These are phyloP conservation scores for Neoboletus subvelutipes DNA, from an alignment of 768 basidiomycete species.

Conservation along the genomic window DNA sequence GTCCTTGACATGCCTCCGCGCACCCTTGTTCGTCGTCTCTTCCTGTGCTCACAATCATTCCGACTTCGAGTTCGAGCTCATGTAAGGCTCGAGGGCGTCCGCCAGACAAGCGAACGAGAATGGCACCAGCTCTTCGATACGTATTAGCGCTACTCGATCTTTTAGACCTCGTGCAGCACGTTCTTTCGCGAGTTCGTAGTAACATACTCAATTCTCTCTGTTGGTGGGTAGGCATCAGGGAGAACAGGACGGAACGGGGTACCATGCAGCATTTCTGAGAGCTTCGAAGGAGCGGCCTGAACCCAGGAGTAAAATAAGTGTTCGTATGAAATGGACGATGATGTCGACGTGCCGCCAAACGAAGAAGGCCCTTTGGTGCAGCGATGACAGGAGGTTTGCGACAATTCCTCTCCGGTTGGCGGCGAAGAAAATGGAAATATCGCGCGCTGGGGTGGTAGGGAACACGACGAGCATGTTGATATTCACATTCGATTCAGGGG, in stretches of 20 bases:
- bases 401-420: no score
- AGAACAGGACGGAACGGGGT: conserved; percentile 71
- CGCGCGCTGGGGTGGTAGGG: conserved; percentile 91
- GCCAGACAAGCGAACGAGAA: conserved; percentile 72
- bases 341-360: conserved; percentile 58
- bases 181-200: conserved; percentile 81
- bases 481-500: conserved; percentile 36
- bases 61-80: conserved; percentile 36
- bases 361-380: conserved; percentile 79
- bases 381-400: conserved; percentile 58
- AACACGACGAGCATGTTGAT: conserved; percentile 85
- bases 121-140: conserved; percentile 82
- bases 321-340: background rate
- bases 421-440: conserved; percentile 49
- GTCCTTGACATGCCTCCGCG: conserved; percentile 60
- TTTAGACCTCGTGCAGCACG: conserved; percentile 50
- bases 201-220: conserved; percentile 58
- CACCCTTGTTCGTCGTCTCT: conserved; percentile 86
- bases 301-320: background rate
- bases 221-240: conserved; percentile 41
- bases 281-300: conserved; percentile 70
- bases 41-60: conserved; percentile 73
- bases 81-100: conserved; percentile 47
- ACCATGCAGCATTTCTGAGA: conserved; percentile 59
- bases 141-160: conserved; percentile 61